Percentiles rank a stretch among this genome's conserved stretches.
phyloP scores from a whole-genome alignment of 441 rosid genomes.

The Brassica balearica region DNA sequence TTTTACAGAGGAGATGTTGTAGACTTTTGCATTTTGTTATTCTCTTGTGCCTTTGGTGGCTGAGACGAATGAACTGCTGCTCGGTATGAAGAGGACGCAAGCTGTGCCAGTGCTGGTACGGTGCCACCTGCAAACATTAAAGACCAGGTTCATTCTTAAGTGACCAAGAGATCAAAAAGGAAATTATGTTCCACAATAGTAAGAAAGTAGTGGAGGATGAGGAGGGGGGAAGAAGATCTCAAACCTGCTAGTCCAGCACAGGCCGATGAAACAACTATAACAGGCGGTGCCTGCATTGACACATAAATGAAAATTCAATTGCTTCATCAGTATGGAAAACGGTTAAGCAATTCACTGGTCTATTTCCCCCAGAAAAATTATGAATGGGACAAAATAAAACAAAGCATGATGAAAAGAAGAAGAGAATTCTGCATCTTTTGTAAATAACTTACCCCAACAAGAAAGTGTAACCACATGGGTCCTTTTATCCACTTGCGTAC shows the following conservation, averaged over 20 bases:
- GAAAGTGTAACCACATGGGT: constrained; percentile 96
- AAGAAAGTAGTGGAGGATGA: background rate
- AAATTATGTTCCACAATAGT: constrained; percentile 1
- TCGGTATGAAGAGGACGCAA: constrained; percentile 79
- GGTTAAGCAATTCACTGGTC: background rate
- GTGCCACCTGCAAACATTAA: constrained; percentile 71
- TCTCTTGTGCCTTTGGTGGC: constrained; percentile 36
- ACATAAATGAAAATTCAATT: background rate
- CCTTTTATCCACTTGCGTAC: constrained; percentile 80
- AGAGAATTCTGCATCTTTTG: background rate
- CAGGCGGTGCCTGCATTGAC: constrained; percentile 85
- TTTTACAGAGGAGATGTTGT: constrained; percentile 29
- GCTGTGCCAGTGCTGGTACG: constrained; percentile 81
- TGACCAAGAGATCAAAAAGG: background rate
- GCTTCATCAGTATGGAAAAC: background rate
- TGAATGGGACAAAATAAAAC: background rate
- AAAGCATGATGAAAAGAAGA: constrained; percentile 2
- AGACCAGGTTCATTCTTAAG: no score
- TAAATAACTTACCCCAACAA: constrained; percentile 76
- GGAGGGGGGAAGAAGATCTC: constrained; percentile 22
- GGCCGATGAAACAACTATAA: constrained; percentile 87
- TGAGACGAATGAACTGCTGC: constrained; percentile 61
- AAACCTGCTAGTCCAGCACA: constrained; percentile 92
- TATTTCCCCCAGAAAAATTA: background rate
- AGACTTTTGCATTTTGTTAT: constrained; percentile 38